phyloP scores from a whole-genome alignment of 2,329 filamentous ascomycete genomes.

The Aureobasidium sp. region DNA sequence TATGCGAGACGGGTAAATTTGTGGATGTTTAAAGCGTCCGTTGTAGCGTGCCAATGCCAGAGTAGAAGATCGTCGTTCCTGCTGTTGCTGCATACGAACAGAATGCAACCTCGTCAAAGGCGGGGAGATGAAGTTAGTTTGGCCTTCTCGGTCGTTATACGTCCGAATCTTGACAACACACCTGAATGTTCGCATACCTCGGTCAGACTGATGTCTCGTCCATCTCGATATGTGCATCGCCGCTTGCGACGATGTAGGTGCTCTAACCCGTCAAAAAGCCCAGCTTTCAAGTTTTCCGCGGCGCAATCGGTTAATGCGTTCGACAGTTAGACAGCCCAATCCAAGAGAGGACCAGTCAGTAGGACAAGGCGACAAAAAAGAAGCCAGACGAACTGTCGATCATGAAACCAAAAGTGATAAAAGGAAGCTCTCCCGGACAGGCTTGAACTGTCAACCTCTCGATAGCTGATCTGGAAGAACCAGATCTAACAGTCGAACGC shows the following conservation, averaged over 20 bases:
- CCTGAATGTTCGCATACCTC: neutral
- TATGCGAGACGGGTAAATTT: slow-evolving; percentile 1
- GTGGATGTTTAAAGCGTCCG: neutral
- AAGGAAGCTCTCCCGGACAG: slow-evolving; percentile 7
- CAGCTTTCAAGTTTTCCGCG: neutral
- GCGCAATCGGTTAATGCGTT: slow-evolving; percentile 5
- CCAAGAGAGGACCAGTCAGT: neutral
- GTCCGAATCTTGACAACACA: neutral
- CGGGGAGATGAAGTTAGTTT: neutral
- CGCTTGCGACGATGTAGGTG: neutral
- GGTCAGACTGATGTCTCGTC: neutral
- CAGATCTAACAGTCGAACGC: slow-evolving; percentile 15
- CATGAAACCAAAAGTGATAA: neutral
- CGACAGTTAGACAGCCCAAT: neutral
- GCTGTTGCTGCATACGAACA: neutral
- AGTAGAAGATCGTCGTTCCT: neutral
- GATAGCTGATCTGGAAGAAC: neutral
- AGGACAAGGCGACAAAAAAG: too few relatives aligned
- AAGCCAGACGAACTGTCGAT: neutral
- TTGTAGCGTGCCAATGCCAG: neutral
- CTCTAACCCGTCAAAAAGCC: neutral
- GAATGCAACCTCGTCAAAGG: slow-evolving; percentile 1
- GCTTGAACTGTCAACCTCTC: slow-evolving; percentile 16
- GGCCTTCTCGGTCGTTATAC: neutral
- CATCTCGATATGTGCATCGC: neutral